phyloP scores from a whole-genome alignment of 352 stramenopile species.

The Nothophytophthora sp. region DNA sequence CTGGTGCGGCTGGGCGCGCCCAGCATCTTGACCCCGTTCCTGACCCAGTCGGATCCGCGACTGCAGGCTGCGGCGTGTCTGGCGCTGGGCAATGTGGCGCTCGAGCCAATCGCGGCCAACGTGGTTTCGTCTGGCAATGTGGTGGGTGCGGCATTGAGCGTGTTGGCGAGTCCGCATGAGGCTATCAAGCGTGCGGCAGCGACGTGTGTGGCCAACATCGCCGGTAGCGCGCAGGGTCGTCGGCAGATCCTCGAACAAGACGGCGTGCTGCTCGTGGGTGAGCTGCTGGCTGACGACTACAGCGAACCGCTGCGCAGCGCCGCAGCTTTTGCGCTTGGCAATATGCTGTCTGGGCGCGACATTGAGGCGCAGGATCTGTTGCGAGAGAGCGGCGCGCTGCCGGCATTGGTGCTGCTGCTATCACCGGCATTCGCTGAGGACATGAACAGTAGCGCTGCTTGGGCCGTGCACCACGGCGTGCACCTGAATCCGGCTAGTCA shows the following conservation, averaged over 20 bases:
- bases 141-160: slow-evolving; percentile 38
- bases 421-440: slow-evolving; percentile 69
- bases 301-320: slow-evolving; percentile 60
- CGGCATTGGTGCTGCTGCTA: slow-evolving; percentile 60
- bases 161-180: slow-evolving; percentile 57
- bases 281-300: slow-evolving; percentile 48
- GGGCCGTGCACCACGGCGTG: slow-evolving; percentile 74
- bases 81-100: slow-evolving; percentile 62
- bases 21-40: slow-evolving; percentile 41
- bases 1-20: slow-evolving; percentile 52
- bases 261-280: slow-evolving; percentile 40
- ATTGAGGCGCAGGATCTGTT: slow-evolving; percentile 58
- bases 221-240: slow-evolving; percentile 35
- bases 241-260: slow-evolving; percentile 51
- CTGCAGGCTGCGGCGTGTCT: slow-evolving; percentile 67
- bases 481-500: slow-evolving; percentile 67
- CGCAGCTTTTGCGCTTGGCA: slow-evolving; percentile 67
- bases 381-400: slow-evolving; percentile 55
- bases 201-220: slow-evolving; percentile 61
- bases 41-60: slow-evolving; percentile 47
- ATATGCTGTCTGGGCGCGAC: slow-evolving; percentile 61
- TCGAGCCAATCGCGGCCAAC: slow-evolving; percentile 32
- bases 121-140: slow-evolving; percentile 37
- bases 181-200: slow-evolving; percentile 55
- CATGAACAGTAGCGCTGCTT: slow-evolving; percentile 67